A percentile compares a stretch with the other conserved stretches of the same genome.
Evolutionary conservation across 139 green algal genomes (phyloP).

Genomic region (Edaphochlamys debaryana): DNA sequence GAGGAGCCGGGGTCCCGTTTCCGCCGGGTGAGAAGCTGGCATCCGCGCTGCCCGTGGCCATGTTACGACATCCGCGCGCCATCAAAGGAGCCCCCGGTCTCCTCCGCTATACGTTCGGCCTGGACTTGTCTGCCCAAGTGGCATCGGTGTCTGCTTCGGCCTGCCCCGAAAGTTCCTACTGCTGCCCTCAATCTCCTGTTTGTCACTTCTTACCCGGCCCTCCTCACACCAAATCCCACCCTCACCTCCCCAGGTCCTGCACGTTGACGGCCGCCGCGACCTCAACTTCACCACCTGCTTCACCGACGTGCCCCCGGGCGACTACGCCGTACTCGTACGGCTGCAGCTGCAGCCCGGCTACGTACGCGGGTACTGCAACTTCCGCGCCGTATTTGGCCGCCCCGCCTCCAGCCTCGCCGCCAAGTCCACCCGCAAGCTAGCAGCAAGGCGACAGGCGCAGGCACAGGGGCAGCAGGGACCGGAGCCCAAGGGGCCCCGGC

Average conservation of each 20-base stretch:
- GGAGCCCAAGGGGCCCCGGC: too few species aligned
- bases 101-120: too few species aligned
- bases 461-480: too few species aligned
- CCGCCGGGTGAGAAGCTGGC: constrained; percentile 12
- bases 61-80: too few species aligned
- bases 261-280: constrained; percentile 32
- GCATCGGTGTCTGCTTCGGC: neutral
- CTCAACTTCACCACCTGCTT: constrained; percentile 31
- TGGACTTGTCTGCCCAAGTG: neutral
- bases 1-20: constrained; percentile 5
- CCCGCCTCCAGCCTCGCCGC: neutral
- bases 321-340: constrained; percentile 14
- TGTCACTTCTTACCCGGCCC: neutral
- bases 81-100: too few species aligned
- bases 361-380: constrained; percentile 37
- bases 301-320: neutral
- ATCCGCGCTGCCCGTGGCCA: too few species aligned
- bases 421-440: neutral
- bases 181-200: neutral
- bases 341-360: constrained; percentile 29
- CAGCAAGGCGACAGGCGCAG: neutral
- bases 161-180: neutral
- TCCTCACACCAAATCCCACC: neutral
- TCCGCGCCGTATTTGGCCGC: constrained; percentile 6
- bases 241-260: constrained; percentile 24